Conservation (phyloP, 805 yeast species). For the Cyberlindnera suaveolens region DNA sequence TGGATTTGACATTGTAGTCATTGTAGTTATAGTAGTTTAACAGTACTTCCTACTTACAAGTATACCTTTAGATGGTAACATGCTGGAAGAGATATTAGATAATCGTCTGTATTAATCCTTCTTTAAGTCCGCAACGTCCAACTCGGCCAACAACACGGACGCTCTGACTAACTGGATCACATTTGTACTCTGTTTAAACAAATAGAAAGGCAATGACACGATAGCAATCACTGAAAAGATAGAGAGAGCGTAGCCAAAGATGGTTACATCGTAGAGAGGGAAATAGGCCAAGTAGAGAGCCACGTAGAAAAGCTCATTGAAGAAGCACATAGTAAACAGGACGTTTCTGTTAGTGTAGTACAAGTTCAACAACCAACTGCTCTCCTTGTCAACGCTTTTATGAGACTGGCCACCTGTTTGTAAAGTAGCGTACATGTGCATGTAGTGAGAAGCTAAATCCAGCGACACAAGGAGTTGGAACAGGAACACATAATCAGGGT, state of each 20-base stretch:
- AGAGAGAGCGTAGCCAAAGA: slow-evolving; percentile 37
- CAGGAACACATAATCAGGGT: slow-evolving; percentile 49
- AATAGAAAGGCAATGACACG: slow-evolving; percentile 77
- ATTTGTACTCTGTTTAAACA: slow-evolving; percentile 85
- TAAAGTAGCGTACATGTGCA: slow-evolving; percentile 96
- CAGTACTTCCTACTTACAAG: no score
- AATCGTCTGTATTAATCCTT: slow-evolving; percentile 4
- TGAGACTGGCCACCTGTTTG: slow-evolving; percentile 76
- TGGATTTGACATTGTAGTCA: no score
- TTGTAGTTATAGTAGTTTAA: no score
- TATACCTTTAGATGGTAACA: no score
- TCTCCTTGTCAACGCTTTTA: slow-evolving; percentile 69
- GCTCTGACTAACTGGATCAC: slow-evolving; percentile 86
- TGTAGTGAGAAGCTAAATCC: slow-evolving; percentile 89
- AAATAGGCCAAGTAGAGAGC: slow-evolving; percentile 79
- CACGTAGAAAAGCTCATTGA: slow-evolving; percentile 88
- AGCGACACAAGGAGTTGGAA: slow-evolving; percentile 84
- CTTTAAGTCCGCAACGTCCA: slow-evolving; percentile 44
- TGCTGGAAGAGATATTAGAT: not conserved
- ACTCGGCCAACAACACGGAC: slow-evolving; percentile 67
- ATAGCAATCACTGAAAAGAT: slow-evolving; percentile 54
- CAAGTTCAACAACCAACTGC: slow-evolving; percentile 66
- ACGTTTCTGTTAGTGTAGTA: slow-evolving; percentile 85
- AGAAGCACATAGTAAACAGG: slow-evolving; percentile 82
- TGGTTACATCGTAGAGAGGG: slow-evolving; percentile 24